phyloP scores from a whole-genome alignment of 768 basidiomycete genomes.

The Udeniomyces megalosporus region DNA sequence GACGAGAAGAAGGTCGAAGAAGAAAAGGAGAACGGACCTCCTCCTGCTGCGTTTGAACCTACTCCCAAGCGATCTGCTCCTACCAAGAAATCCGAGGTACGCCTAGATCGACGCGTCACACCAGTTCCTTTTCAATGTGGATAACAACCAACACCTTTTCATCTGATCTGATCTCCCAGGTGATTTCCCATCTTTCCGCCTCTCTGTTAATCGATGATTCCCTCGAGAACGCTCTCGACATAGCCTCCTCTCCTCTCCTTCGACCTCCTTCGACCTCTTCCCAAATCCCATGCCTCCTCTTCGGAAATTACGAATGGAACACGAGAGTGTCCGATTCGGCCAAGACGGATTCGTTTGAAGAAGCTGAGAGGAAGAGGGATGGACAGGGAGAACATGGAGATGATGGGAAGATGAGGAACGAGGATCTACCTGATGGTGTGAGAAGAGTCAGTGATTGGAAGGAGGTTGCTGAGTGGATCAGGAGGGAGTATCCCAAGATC shows the following conservation, averaged over 20 bases:
- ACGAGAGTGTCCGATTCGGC: neutral
- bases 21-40: constrained; percentile 9
- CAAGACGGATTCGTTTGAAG: neutral
- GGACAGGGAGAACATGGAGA: neutral
- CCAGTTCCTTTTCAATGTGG: too few relatives aligned
- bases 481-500: neutral
- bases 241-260: neutral
- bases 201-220: constrained; percentile 12
- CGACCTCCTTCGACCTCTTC: neutral
- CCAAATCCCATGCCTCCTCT: constrained; percentile 12
- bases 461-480: neutral
- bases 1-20: too few relatives aligned
- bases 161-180: too few relatives aligned
- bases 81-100: constrained; percentile 13
- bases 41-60: neutral
- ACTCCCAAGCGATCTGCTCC: neutral
- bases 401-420: neutral
- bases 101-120: too few relatives aligned
- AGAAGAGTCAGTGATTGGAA: constrained; percentile 1
- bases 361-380: neutral
- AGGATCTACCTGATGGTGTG: constrained; percentile 9
- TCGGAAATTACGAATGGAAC: constrained; percentile 13
- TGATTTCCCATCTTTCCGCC: constrained; percentile 5
- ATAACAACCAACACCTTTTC: too few relatives aligned
- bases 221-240: constrained; percentile 16